phyloP scores from a whole-genome alignment of 768 basidiomycete genomes.

The Mycena leptocephala region DNA sequence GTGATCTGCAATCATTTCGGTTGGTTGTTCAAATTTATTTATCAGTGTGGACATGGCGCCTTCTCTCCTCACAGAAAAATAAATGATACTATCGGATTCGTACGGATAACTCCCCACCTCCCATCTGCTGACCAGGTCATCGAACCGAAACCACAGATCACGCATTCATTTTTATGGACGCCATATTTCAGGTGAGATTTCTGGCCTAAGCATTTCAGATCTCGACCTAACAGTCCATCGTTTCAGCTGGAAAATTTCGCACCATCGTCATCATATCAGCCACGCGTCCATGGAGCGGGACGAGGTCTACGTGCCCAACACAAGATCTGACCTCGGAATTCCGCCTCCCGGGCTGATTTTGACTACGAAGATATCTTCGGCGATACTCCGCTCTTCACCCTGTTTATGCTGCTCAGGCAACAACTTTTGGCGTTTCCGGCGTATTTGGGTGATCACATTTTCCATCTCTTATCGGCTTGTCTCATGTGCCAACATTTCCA shows the following conservation, averaged over 20 bases:
- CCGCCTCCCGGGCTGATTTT: conserved; percentile 49
- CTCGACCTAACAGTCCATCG: too few species aligned
- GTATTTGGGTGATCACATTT: conserved; percentile 51
- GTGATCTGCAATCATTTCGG: not conserved
- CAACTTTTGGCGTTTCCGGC: conserved; percentile 62
- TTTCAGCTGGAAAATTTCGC: conserved; percentile 71
- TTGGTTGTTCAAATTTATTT: not conserved
- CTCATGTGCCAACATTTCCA: conserved; percentile 24
- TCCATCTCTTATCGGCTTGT: not conserved
- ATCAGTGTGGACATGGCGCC: conserved; percentile 72
- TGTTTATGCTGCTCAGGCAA: conserved; percentile 56
- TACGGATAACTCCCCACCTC: conserved; percentile 42
- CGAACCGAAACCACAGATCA: conserved; percentile 47
- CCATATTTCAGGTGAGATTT: conserved; percentile 57
- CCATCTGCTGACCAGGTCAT: too few species aligned
- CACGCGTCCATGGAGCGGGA: conserved; percentile 71
- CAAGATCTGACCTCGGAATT: conserved; percentile 69
- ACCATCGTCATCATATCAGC: conserved; percentile 68
- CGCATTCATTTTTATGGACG: conserved; percentile 66
- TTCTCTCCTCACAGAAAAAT: conserved; percentile 66
- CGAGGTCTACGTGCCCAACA: conserved; percentile 76
- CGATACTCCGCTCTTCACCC: conserved; percentile 60
- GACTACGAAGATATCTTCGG: conserved; percentile 55
- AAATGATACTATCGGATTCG: conserved; percentile 68
- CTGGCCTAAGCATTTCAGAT: too few species aligned